A percentile compares a stretch with the other conserved stretches of the same genome.
Conservation (phyloP, 2,329 filamentous ascomycete genomes). For the Fragosphaeria purpurea region DNA sequence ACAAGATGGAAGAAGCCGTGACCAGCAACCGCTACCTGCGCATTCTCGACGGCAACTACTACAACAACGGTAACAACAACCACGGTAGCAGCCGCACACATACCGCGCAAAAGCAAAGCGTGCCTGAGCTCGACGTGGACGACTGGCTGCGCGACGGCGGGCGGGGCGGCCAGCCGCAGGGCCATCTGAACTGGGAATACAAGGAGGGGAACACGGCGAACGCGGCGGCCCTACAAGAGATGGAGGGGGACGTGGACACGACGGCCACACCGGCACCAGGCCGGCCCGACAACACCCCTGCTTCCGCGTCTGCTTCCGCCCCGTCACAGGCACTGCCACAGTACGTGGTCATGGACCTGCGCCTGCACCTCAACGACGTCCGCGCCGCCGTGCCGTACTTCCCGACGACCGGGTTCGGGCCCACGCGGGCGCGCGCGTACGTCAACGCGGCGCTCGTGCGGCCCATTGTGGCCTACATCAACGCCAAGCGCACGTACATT, state of each 20-base stretch:
- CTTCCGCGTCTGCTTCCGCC: background rate
- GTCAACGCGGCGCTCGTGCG: conserved; percentile 92
- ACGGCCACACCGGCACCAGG: background rate
- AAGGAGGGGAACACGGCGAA: background rate
- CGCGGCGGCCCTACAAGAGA: background rate
- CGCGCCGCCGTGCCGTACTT: conserved; percentile 89
- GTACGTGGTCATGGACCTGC: conserved; percentile 86
- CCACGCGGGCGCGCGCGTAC: conserved; percentile 78
- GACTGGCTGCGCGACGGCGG: background rate
- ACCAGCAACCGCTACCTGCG: conserved; percentile 61
- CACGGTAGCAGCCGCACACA: background rate
- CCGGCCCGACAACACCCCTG: background rate
- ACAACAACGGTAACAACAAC: background rate
- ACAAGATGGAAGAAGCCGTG: conserved; percentile 87
- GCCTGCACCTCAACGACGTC: conserved; percentile 91
- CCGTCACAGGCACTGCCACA: conserved; percentile 51
- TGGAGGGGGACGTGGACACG: background rate
- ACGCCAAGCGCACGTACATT: conserved; percentile 88
- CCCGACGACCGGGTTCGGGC: conserved; percentile 17
- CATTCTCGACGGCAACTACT: conserved; percentile 39
- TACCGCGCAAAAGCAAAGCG: background rate
- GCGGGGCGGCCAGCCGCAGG: background rate
- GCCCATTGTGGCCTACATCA: conserved; percentile 97
- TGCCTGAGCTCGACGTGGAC: background rate
- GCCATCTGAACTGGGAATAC: conserved; percentile 2